These are phyloP conservation scores for Cladosporium sp. DNA, from an alignment of 2,329 filamentous ascomycete species.

Conservation along the genomic window DNA sequence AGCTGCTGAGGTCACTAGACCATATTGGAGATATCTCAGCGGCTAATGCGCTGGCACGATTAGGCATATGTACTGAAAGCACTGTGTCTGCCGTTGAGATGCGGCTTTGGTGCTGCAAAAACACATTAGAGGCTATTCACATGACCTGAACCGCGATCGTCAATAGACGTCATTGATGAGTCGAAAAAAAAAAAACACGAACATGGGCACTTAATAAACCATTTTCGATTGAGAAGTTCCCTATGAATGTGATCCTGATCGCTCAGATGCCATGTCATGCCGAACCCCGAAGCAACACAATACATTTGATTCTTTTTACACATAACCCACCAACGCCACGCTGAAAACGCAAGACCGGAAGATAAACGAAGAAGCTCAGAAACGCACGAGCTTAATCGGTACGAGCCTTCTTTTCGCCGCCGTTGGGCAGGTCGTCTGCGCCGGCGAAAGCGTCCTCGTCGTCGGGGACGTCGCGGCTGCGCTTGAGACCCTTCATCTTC, in stretches of 20 bases:
- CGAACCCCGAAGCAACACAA: conserved; percentile 9
- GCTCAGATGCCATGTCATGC: conserved; percentile 12
- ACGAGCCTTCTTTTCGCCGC: conserved; percentile 29
- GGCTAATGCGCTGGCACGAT: too few species aligned
- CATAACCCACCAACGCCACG: conserved; percentile 27
- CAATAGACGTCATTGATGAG: background rate
- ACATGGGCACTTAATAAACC: background rate
- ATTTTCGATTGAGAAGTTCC: background rate
- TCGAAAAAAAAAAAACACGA: background rate
- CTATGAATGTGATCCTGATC: background rate
- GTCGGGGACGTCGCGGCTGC: conserved; percentile 65
- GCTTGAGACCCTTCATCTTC: conserved; percentile 99
- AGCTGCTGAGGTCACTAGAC: too few species aligned
- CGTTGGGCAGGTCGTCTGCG: conserved; percentile 24
- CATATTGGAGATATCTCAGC: too few species aligned
- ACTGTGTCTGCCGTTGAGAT: background rate
- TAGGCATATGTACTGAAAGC: too few species aligned
- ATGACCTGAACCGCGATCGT: background rate
- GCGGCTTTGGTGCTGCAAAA: background rate
- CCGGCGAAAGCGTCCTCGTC: conserved; percentile 48
- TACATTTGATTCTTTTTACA: conserved; percentile 21
- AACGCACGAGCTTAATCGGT: conserved; percentile 29
- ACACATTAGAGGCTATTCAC: background rate
- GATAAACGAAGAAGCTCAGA: background rate
- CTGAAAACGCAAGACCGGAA: conserved; percentile 26